A percentile compares a stretch with the other conserved stretches of the same genome.
phyloP scores from a whole-genome alignment of 257 asterid genomes.

The Przewalskia tangutica region DNA sequence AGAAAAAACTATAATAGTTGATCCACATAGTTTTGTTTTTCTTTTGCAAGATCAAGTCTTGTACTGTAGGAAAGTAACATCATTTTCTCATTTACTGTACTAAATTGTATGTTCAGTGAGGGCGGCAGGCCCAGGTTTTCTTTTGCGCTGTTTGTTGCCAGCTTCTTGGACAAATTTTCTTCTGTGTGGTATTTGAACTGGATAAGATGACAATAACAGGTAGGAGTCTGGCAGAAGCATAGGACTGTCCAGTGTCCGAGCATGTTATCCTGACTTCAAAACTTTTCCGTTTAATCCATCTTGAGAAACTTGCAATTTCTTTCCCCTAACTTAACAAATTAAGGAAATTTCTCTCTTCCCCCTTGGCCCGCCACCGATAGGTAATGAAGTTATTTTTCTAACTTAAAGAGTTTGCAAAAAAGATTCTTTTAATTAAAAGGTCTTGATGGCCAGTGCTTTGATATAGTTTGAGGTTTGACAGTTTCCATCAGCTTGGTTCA shows the following conservation, averaged over 20 bases:
- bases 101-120: background rate
- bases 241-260: background rate
- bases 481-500: background rate
- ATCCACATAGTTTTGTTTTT: background rate
- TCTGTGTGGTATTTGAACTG: background rate
- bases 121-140: background rate
- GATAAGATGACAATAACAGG: background rate
- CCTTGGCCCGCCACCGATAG: background rate
- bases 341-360: background rate
- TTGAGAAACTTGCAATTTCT: background rate
- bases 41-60: background rate
- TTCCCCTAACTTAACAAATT: background rate
- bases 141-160: background rate
- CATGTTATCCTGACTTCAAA: background rate
- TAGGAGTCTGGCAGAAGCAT: background rate
- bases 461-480: background rate
- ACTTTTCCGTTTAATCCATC: background rate
- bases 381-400: background rate
- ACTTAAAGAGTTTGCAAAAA: background rate
- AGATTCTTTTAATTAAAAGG: background rate
- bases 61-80: background rate
- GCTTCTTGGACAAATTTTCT: background rate
- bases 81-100: background rate
- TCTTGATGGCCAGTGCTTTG: background rate
- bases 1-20: background rate